These are phyloP conservation scores for Aureobasidium uvarum DNA, from an alignment of 2,329 filamentous ascomycete species.

Conservation along the genomic window DNA sequence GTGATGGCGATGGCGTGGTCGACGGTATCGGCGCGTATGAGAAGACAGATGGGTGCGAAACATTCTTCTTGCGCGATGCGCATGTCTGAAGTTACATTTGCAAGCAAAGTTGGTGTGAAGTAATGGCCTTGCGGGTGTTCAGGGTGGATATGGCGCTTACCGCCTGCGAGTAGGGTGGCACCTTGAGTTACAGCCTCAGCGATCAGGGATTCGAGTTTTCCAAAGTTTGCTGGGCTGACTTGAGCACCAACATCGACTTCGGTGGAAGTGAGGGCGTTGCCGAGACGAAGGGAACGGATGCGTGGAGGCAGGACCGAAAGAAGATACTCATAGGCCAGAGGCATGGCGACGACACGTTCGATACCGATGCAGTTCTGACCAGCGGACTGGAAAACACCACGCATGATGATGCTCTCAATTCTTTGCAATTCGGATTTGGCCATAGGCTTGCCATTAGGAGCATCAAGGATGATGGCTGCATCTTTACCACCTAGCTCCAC, in stretches of 20 bases:
- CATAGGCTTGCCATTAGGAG: conserved; percentile 50
- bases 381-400: conserved; percentile 90
- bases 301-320: conserved; percentile 68
- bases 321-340: conserved; percentile 71
- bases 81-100: conserved; percentile 86
- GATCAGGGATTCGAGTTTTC: conserved; percentile 72
- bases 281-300: conserved; percentile 71
- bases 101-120: conserved; percentile 85
- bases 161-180: conserved; percentile 78
- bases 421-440: conserved; percentile 61
- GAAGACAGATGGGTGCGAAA: conserved; percentile 84
- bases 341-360: conserved; percentile 82
- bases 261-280: conserved; percentile 61
- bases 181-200: conserved; percentile 73
- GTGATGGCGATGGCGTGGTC: conserved; percentile 70
- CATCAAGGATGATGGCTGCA: conserved; percentile 83
- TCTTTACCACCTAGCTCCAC: conserved; percentile 96
- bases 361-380: conserved; percentile 98
- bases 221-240: conserved; percentile 76
- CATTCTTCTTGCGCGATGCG: conserved; percentile 84
- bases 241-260: conserved; percentile 79
- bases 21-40: conserved; percentile 71
- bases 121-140: conserved; percentile 78
- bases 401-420: conserved; percentile 78
- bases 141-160: conserved; percentile 68